Base-by-base conservation (phyloP, 345 rosid genomes). In the Citropsis articulata region DNA sequence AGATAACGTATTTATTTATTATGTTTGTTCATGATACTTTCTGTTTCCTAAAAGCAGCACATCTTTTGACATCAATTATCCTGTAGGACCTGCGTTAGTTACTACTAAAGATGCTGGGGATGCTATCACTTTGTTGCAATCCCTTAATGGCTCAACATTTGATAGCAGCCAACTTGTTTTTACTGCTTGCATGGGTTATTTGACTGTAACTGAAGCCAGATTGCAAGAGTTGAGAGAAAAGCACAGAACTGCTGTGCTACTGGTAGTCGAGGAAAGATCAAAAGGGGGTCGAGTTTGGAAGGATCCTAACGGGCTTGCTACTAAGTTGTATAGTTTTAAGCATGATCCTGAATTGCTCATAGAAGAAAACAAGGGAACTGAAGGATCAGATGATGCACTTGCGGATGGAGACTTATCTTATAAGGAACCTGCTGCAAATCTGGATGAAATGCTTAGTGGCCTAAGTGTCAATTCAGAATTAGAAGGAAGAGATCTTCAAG, bases 161-260 rank as follows among this genome's bases (percentile, higher is more conserved):
- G 99, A 96, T 83, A 90, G 97, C 84, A 96, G 99, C 81, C 98
- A 96, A 85, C 97, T 96, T 80, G 90, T 96, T 83, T 81, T 92
- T 71, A 92, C 94, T 62, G 97, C 99, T 70, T 90, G 97, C 78
- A 91, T 96, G 92, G 97, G 99, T 5, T 92, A 86, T 84, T 63
- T 87, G 82, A 82, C 89, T 73, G 91, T 95, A 70, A 92, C 90
- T 53, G 97, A 96, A 72, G 90, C 83, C 81, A 88, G 83, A 85
- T 85, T 96, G 30, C 87, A 87, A 66, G 95, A 91, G 80, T 82
- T 96, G 84, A 90, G 98, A 79, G 87, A 83, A 77, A 88, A 85
- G 84, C 97, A 94, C 81, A 89, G 97, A 78, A 91, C 98, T 36
- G 78, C 94, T 7, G 87, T 94, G 38, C 83, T 89, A 31, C 83